These are phyloP conservation scores for Vanilla planifolia DNA, from an alignment of 106 monocot species.

Conservation along the genomic window DNA sequence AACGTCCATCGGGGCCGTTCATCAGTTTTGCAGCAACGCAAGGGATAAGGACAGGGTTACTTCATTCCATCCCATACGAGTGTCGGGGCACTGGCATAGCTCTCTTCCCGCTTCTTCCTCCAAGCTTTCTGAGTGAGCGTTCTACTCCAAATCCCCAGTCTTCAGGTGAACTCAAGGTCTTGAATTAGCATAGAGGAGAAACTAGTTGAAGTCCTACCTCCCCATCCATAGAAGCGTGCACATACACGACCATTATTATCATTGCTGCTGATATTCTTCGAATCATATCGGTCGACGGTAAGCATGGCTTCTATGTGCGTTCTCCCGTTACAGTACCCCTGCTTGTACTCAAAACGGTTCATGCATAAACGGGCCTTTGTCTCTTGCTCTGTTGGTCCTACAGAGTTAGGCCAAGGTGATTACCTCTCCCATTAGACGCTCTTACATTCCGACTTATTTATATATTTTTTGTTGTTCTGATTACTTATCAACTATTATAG, in stretches of 20 bases:
- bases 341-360: slow-evolving; percentile 24
- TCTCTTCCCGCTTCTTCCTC: neutral
- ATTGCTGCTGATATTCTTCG: neutral
- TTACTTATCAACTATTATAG: too few relatives aligned
- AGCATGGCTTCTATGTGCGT: slow-evolving; percentile 42
- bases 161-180: neutral
- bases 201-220: neutral
- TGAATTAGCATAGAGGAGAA: neutral
- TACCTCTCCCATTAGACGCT: neutral
- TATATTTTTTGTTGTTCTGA: too few relatives aligned
- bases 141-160: too few relatives aligned
- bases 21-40: too few relatives aligned
- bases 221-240: neutral
- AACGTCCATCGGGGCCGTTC: too few relatives aligned
- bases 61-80: too few relatives aligned
- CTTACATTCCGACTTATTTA: too few relatives aligned
- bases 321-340: slow-evolving; percentile 44
- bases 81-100: too few relatives aligned
- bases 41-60: too few relatives aligned
- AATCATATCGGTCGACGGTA: neutral
- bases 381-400: slow-evolving; percentile 28
- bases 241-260: neutral
- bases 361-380: slow-evolving; percentile 11
- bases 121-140: too few relatives aligned
- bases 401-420: slow-evolving; percentile 31